Percentiles rank a stretch among this genome's conserved stretches.
phyloP scores from a whole-genome alignment of 73 alveolate genomes.

The Paramecium tetraurelia region DNA sequence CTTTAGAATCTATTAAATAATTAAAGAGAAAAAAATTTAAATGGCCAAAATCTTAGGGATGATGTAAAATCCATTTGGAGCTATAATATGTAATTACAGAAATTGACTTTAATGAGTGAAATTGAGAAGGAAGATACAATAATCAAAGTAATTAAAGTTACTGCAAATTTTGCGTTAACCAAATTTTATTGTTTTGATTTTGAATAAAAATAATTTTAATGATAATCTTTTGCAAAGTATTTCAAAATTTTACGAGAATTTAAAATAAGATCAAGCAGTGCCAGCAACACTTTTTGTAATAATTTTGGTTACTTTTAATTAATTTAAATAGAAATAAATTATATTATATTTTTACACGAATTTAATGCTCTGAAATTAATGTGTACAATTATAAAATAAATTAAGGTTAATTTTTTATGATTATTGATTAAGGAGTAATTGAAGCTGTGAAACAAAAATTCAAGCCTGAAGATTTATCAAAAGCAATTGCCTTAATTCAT shows the following conservation, averaged over 20 bases:
- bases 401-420: background rate
- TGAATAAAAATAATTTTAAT: no score
- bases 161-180: no score
- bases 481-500: background rate
- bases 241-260: background rate
- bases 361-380: background rate
- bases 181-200: no score
- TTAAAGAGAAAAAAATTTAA: no score
- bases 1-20: background rate
- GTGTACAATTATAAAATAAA: background rate
- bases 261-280: no score
- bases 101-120: no score
- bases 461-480: background rate
- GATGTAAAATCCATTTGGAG: no score
- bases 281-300: no score
- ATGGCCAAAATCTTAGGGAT: background rate
- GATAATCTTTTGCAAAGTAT: background rate
- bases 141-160: no score
- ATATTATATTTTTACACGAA: background rate
- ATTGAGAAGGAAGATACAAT: background rate
- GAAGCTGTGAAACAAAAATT: constrained; percentile 29
- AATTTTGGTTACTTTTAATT: background rate
- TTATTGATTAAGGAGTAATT: background rate
- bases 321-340: background rate
- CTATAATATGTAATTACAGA: no score